A percentile compares a stretch with the other conserved stretches of the same genome.
Evolutionary conservation across 2,329 filamentous ascomycete species (phyloP).

Genomic region (Aspergillus thermomutatus): DNA sequence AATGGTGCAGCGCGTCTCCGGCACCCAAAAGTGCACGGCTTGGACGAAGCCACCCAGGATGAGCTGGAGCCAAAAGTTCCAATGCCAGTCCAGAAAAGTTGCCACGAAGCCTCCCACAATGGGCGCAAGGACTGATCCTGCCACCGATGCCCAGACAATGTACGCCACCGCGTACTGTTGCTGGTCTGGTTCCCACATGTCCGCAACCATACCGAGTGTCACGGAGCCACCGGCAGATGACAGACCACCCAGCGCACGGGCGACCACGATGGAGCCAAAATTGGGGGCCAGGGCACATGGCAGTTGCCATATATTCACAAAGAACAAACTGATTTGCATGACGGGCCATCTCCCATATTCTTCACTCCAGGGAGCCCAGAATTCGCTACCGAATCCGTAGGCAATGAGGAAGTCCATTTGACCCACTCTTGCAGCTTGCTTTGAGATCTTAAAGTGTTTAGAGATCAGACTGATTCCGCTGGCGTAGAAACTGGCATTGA

Average conservation of each 20-base stretch:
- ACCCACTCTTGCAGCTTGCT: constrained; percentile 66
- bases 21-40: constrained; percentile 54
- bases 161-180: constrained; percentile 74
- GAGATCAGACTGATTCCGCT: constrained; percentile 66
- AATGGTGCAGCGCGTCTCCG: constrained; percentile 56
- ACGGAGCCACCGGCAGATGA: constrained; percentile 71
- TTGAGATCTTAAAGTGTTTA: constrained; percentile 64
- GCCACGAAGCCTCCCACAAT: constrained; percentile 54
- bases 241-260: constrained; percentile 64
- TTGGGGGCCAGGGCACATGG: constrained; percentile 70
- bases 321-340: constrained; percentile 66
- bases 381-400: constrained; percentile 82
- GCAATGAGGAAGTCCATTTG: constrained; percentile 73
- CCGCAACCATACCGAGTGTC: constrained; percentile 70
- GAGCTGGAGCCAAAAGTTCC: constrained; percentile 64
- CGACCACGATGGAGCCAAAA: constrained; percentile 65
- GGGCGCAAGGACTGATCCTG: constrained; percentile 63
- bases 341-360: constrained; percentile 77
- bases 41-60: constrained; percentile 55
- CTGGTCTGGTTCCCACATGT: constrained; percentile 67
- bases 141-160: constrained; percentile 74
- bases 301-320: constrained; percentile 76
- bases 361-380: constrained; percentile 85
- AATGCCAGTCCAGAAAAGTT: constrained; percentile 52
- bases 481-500: constrained; percentile 71